Evolutionary conservation across 2,329 filamentous ascomycete species (phyloP), one percentile per base, ranked within the genome.

Genomic region (Cryphonectria radicalis): DNA sequence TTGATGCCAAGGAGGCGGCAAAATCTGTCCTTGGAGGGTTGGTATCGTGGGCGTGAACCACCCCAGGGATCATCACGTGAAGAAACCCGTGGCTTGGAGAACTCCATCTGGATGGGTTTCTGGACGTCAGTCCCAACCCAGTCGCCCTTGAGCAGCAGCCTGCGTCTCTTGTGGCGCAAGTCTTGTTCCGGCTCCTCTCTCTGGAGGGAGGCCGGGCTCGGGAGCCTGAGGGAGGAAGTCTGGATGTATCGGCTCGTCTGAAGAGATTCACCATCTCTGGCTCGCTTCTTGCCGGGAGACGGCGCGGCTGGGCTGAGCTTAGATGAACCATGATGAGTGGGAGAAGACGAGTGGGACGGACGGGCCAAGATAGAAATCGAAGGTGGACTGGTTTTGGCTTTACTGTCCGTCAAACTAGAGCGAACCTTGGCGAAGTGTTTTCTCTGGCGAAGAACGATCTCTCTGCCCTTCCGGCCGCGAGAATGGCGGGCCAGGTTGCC

Each of bases 361-460:
- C 69, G 62, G 28, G 59, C 73, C 40, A 55, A 68, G 32, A 80
- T 78, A n/a, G 79, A 79, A 68, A 79, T 78, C 0, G 76, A 73
- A n/a, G 77, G 72, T 11, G 82, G 79, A 22, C 76, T 79, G 8
- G 76, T 78, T 53, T 78, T 80, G 57, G 74, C 70, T 10, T 74
- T 71, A 1, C 74, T 76, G 69, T 71, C 79, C 37, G 76, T 74
- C 6, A 79, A 67, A 46, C 77, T 80, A 32, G 78, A 79, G 59
- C 82, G 81, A 50, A 80, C 81, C 70, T 81, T 83, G 59, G 84
- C 84, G 72, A 86, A 86, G 74, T 86, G 82, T 65, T 84, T 80
- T 74, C 82, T 85, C 73, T 86, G 84, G n/a, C 79, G 80, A n/a
- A 78, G 76, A 43, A 80, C 76, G 35, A 79, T 74, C 28, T 78